Evolutionary conservation across 2,329 filamentous ascomycete species (phyloP).

Genomic region (Penicillium thymicola): DNA sequence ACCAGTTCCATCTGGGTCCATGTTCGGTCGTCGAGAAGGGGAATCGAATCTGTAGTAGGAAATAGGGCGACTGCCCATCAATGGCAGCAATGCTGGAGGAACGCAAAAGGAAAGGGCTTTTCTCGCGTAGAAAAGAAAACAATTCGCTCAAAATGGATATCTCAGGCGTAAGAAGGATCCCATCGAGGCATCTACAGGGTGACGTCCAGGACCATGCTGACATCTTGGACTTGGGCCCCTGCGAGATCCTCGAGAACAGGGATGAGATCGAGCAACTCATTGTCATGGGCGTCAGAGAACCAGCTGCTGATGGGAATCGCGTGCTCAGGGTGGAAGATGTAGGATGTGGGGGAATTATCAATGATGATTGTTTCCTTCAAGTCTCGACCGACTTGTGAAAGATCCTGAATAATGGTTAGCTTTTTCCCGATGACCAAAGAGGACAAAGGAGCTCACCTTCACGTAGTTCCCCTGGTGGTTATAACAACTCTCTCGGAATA

Average conservation of each 20-base stretch:
- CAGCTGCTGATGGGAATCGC: constrained; percentile 99
- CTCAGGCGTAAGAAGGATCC: constrained; percentile 28
- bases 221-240: constrained; percentile 81
- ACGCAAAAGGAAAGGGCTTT: constrained; percentile 19
- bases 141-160: constrained; percentile 30
- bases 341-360: constrained; percentile 97
- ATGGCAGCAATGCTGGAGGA: constrained; percentile 14
- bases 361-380: constrained; percentile 98
- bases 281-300: constrained; percentile 99
- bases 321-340: constrained; percentile 99
- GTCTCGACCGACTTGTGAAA: constrained; percentile 93
- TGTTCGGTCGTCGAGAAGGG: constrained; percentile 12
- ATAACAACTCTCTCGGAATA: constrained; percentile 98
- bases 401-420: constrained; percentile 56
- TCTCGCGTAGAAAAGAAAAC: constrained; percentile 21
- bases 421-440: background rate
- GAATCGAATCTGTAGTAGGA: constrained; percentile 11
- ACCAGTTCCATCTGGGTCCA: constrained; percentile 22
- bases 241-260: constrained; percentile 97
- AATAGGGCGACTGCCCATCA: constrained; percentile 7
- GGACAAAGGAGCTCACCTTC: constrained; percentile 54
- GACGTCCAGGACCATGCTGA: constrained; percentile 96
- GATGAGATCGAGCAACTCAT: constrained; percentile 94
- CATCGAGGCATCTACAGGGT: constrained; percentile 50
- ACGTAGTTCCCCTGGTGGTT: constrained; percentile 99